A percentile compares a stretch with the other conserved stretches of the same genome.
Evolutionary conservation across 2,329 filamentous ascomycete species (phyloP).

Genomic region (Arachnomyces sp.): DNA sequence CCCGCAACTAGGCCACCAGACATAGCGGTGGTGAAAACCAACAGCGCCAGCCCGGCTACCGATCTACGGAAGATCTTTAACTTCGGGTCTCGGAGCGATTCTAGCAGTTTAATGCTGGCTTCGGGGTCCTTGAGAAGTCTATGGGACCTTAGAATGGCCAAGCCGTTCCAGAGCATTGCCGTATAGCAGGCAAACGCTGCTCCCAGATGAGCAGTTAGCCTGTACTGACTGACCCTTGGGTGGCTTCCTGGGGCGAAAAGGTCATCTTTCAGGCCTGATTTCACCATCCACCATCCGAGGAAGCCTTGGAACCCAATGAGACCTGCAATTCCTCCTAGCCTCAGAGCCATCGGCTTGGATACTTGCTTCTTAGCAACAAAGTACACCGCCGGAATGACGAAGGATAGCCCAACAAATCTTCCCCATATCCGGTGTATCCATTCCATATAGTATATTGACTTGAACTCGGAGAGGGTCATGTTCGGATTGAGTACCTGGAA

Average conservation of each 20-base stretch:
- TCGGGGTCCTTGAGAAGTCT: slow-evolving; percentile 61
- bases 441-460: slow-evolving; percentile 99
- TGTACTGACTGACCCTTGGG: slow-evolving; percentile 89
- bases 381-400: slow-evolving; percentile 79
- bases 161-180: slow-evolving; percentile 85
- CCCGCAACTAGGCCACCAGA: slow-evolving; percentile 90
- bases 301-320: slow-evolving; percentile 93
- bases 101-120: slow-evolving; percentile 52
- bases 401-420: slow-evolving; percentile 79
- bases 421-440: slow-evolving; percentile 96
- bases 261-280: slow-evolving; percentile 90
- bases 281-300: slow-evolving; percentile 99
- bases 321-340: slow-evolving; percentile 72
- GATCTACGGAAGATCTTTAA: slow-evolving; percentile 65
- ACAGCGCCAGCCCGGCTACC: slow-evolving; percentile 58
- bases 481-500: slow-evolving; percentile 85
- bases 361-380: slow-evolving; percentile 76
- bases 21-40: slow-evolving; percentile 86
- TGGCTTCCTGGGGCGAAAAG: slow-evolving; percentile 85
- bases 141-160: slow-evolving; percentile 72
- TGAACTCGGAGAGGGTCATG: slow-evolving; percentile 91
- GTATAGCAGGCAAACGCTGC: slow-evolving; percentile 89
- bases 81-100: slow-evolving; percentile 56
- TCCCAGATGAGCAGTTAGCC: slow-evolving; percentile 78
- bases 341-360: slow-evolving; percentile 64